Conservation (phyloP, 129 eudicot genomes). For the Dittrichia graveolens region DNA sequence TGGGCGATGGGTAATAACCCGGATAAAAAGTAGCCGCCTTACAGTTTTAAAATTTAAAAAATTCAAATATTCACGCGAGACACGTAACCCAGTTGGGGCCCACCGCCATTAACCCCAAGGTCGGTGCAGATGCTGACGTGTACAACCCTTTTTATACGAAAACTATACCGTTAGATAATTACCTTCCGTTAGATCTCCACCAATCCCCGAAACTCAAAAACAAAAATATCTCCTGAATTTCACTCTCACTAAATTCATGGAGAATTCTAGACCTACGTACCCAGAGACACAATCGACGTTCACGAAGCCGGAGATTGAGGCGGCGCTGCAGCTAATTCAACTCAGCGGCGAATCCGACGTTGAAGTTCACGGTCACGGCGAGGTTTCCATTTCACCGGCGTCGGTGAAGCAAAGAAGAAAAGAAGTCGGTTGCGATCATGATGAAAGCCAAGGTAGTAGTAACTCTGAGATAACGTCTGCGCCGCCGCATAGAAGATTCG, state of each 20-base stretch:
- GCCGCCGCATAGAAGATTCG: background rate
- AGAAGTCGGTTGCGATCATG: constrained; percentile 7
- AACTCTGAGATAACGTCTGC: constrained; percentile 24
- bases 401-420: background rate
- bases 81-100: constrained; percentile 30
- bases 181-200: constrained; percentile 1
- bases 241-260: constrained; percentile 11
- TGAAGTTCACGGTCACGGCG: constrained; percentile 12
- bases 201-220: background rate
- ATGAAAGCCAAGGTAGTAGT: constrained; percentile 43
- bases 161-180: constrained; percentile 19
- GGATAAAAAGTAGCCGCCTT: constrained; percentile 27
- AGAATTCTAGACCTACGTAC: constrained; percentile 28
- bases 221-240: constrained; percentile 10
- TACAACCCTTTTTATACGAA: background rate
- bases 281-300: constrained; percentile 25
- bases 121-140: constrained; percentile 37
- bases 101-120: constrained; percentile 31
- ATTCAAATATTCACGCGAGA: background rate
- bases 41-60: constrained; percentile 3
- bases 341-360: constrained; percentile 49
- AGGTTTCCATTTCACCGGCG: background rate
- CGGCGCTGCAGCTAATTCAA: constrained; percentile 53
- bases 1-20: background rate
- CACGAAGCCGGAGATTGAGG: constrained; percentile 46